Conservation (phyloP, 352 stramenopile genomes). For the Salisapilia sapeloensis region DNA sequence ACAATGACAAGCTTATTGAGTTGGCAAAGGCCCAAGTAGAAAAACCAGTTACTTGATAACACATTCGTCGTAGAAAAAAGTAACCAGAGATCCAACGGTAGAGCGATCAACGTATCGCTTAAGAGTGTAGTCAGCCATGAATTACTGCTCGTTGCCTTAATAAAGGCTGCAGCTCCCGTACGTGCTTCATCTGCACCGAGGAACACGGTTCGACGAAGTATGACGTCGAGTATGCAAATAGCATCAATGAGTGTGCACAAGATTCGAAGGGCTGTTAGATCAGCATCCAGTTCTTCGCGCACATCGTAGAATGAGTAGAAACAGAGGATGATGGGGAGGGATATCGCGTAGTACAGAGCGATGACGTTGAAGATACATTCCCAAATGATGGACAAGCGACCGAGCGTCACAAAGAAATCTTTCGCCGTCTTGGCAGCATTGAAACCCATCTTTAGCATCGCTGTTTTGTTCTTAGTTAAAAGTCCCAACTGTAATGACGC, state of each 20-base stretch:
- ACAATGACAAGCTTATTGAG: slow-evolving; percentile 44
- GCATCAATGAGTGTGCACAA: slow-evolving; percentile 22
- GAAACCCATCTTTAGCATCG: background rate
- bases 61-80: slow-evolving; percentile 13
- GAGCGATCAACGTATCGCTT: slow-evolving; percentile 13
- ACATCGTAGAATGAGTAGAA: no score
- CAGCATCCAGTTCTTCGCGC: no score
- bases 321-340: slow-evolving; percentile 36
- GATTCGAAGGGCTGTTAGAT: no score
- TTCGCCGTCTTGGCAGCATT: slow-evolving; percentile 9
- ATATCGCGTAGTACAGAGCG: slow-evolving; percentile 33
- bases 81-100: slow-evolving; percentile 32
- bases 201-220: slow-evolving; percentile 39
- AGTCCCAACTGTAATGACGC: slow-evolving; percentile 1
- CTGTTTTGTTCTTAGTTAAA: background rate
- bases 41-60: slow-evolving; percentile 17
- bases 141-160: background rate
- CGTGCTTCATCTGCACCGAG: slow-evolving; percentile 12
- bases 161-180: background rate
- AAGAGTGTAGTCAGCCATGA: background rate
- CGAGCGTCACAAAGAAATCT: slow-evolving; percentile 31
- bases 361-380: slow-evolving; percentile 27
- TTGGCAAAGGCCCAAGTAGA: slow-evolving; percentile 35
- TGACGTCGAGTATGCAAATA: slow-evolving; percentile 30
- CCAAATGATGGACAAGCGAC: slow-evolving; percentile 32